Evolutionary conservation across 495 filamentous ascomycete genomes (phyloP).

Genomic region (Talaromyces wortmannii): DNA sequence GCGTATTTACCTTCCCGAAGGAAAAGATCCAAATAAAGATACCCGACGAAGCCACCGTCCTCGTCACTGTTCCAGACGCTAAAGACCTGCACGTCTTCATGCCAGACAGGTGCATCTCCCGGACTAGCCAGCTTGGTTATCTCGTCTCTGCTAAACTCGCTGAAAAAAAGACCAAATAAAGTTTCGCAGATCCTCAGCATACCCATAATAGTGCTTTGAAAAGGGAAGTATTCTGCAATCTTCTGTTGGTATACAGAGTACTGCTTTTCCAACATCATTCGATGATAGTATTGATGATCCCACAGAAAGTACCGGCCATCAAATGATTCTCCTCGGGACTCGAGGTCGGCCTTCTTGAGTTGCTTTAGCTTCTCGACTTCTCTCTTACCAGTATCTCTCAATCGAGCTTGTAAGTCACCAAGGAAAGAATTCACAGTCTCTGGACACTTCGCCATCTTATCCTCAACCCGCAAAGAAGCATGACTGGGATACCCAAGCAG

Average conservation of each 20-base stretch:
- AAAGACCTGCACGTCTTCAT: conserved; percentile 61
- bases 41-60: conserved; percentile 62
- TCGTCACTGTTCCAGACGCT: conserved; percentile 64
- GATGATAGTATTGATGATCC: conserved; percentile 83
- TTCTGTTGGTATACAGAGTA: conserved; percentile 81
- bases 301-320: conserved; percentile 83
- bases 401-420: conserved; percentile 63
- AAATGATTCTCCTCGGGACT: conserved; percentile 46
- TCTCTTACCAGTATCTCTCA: conserved; percentile 67
- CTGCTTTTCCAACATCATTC: conserved; percentile 84
- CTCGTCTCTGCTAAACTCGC: conserved; percentile 54
- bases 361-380: conserved; percentile 66
- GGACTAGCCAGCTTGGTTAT: conserved; percentile 35
- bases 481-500: conserved; percentile 88
- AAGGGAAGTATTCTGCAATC: conserved; percentile 91
- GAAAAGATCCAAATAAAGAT: conserved; percentile 64
- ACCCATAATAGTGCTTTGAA: conserved; percentile 71
- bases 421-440: conserved; percentile 81
- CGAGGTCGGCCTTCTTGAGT: conserved; percentile 74
- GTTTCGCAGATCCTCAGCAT: conserved; percentile 95
- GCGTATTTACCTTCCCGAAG: conserved; percentile 60
- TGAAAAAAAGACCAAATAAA: conserved; percentile 84
- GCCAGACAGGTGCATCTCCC: conserved; percentile 59
- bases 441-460: conserved; percentile 94
- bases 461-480: conserved; percentile 82